phyloP scores from a whole-genome alignment of 2,329 filamentous ascomycete genomes.

The Annulohypoxylon truncatum region DNA sequence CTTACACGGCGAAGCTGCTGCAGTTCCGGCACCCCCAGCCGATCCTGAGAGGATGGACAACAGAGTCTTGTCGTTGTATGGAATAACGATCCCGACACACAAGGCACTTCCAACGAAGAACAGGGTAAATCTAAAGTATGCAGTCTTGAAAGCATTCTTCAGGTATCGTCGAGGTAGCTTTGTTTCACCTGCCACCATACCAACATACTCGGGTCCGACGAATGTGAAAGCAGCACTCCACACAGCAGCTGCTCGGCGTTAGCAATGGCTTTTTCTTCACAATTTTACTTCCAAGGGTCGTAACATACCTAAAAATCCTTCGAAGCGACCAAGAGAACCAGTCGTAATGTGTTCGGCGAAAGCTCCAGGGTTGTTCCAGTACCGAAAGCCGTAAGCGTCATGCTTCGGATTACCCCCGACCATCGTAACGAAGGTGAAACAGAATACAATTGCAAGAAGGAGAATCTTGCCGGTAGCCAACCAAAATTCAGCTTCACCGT shows the following conservation, averaged over 20 bases:
- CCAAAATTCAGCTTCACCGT: conserved; percentile 60
- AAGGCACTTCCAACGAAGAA: conserved; percentile 75
- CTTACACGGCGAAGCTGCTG: conserved; percentile 61
- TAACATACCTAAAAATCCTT: conserved; percentile 67
- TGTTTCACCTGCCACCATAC: conserved; percentile 60
- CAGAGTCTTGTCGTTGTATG: conserved; percentile 69
- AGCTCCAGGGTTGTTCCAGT: conserved; percentile 62
- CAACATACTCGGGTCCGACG: conserved; percentile 69
- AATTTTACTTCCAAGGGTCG: no score
- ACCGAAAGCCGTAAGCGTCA: conserved; percentile 51
- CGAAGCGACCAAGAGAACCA: conserved; percentile 66
- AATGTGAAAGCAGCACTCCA: conserved; percentile 67
- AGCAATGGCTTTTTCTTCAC: neutral
- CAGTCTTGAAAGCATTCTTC: conserved; percentile 70
- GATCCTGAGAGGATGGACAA: conserved; percentile 51
- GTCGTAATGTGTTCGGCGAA: conserved; percentile 64
- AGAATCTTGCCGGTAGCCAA: conserved; percentile 56
- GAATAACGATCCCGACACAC: conserved; percentile 69
- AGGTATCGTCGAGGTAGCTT: conserved; percentile 66
- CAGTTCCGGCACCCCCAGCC: conserved; percentile 30
- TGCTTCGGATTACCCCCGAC: conserved; percentile 57
- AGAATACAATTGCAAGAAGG: conserved; percentile 49
- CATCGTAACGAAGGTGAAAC: conserved; percentile 58
- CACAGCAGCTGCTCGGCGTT: conserved; percentile 42
- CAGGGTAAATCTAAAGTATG: conserved; percentile 70